These are phyloP conservation scores for Neltuma alba DNA, from an alignment of 306 rosid species.

Conservation along the genomic window DNA sequence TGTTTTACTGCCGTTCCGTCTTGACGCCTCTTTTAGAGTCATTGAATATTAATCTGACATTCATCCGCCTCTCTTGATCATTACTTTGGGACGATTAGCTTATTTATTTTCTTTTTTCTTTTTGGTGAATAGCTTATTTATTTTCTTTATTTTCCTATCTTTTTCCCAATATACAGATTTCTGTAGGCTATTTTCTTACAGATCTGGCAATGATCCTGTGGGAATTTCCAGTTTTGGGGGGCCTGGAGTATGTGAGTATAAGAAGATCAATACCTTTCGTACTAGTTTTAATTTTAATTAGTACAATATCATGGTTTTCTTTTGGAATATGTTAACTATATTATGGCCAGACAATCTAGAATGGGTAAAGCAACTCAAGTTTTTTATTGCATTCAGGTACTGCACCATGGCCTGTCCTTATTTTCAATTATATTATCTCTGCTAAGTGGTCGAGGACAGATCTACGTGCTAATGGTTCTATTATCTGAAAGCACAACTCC, in stretches of 20 bases:
- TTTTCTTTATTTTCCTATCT: constrained; percentile 7
- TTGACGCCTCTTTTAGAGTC: not conserved
- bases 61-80: not conserved
- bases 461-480: constrained; percentile 74
- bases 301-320: not conserved
- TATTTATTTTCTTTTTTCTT: not conserved
- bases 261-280: constrained; percentile 15
- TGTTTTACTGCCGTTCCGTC: no score
- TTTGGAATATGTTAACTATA: not conserved
- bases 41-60: not conserved
- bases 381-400: constrained; percentile 46
- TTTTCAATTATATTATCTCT: constrained; percentile 64
- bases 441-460: constrained; percentile 64
- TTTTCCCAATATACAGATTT: constrained; percentile 51
- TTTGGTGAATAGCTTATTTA: not conserved
- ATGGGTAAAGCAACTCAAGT: constrained; percentile 24
- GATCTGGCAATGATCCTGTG: constrained; percentile 79
- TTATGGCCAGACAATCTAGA: not conserved
- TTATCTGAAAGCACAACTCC: constrained; percentile 82
- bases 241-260: constrained; percentile 74
- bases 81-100: not conserved
- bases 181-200: constrained; percentile 72
- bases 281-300: not conserved
- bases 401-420: constrained; percentile 77
- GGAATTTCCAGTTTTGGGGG: constrained; percentile 78